Base-by-base conservation (phyloP, 1,139 yeast genomes). In the Taphrina sp. region DNA sequence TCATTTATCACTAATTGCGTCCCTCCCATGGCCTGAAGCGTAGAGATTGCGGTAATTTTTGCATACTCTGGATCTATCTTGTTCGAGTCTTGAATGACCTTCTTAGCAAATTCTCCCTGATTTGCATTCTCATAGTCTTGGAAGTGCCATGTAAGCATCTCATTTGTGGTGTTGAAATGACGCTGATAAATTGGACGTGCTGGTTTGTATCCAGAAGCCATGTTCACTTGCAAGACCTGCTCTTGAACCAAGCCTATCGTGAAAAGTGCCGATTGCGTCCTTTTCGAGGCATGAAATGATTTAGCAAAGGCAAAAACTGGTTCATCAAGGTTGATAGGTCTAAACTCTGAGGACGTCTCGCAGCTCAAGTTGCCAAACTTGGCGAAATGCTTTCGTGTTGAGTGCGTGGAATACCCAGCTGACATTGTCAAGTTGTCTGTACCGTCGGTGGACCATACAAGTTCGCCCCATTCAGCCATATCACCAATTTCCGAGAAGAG, bases 401-500 rank as follows among this genome's bases (percentile, higher is more conserved):
- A 2, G 8, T 22, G 14, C 17, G 47, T 38, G 5, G 47, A 43
- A 4, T 12, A 29, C 5, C 47, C 47, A n/a, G 47, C 37, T 12
- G 36, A 31, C 20, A 29, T 31, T 10, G 47, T 16, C 12, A 43
- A 26, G 12, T 31, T 5, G 28, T 43, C 19, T 5, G 36, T 10
- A 7, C 12, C 26, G 34, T 29, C 37, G 17, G 38, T 31, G 1
- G 47, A 23, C 47, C 47, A 43, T n/a, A 29, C 19, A 4, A 43
- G 47, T 16, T n/a, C 38, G n/a, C 47, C 47, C 47, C 47, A 43
- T 29, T 43, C 47, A n/a, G 47, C 47, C 47, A 43, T 43, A 31
- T 43, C 47, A 12, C 20, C 47, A n/a, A 19, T 33, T 16, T 43
- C 47, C 17, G 37, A 19, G 29, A 43, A 43, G 19, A 43, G 17